phyloP scores from a whole-genome alignment of 1,284 basidiomycete genomes.

The Pholiota adiposa region DNA sequence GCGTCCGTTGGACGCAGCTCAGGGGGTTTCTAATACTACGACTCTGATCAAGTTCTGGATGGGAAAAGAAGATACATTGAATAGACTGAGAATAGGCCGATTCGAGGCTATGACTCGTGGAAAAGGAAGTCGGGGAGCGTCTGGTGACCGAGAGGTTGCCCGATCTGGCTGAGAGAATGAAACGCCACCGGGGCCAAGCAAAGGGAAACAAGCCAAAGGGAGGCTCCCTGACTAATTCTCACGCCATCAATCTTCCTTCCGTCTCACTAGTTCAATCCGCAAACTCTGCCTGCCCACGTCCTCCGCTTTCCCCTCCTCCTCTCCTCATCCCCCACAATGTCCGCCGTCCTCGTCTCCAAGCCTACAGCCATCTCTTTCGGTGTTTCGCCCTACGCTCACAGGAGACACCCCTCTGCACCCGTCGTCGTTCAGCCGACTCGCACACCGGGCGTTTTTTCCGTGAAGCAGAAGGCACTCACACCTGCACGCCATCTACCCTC shows the following conservation, averaged over 20 bases:
- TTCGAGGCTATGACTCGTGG: not conserved
- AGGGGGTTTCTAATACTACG: too few relatives aligned
- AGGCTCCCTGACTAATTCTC: constrained; percentile 9
- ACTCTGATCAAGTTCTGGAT: too few relatives aligned
- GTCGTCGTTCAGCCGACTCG: constrained; percentile 70
- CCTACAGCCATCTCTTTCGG: constrained; percentile 43
- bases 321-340: constrained; percentile 45
- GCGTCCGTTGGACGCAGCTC: too few relatives aligned
- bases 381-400: constrained; percentile 43
- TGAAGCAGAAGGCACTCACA: constrained; percentile 34
- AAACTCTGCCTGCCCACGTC: constrained; percentile 20
- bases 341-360: constrained; percentile 60
- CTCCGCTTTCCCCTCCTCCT: constrained; percentile 25
- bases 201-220: constrained; percentile 2
- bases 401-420: constrained; percentile 69
- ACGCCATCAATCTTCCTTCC: constrained; percentile 18
- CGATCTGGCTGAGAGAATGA: constrained; percentile 11
- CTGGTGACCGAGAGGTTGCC: not conserved
- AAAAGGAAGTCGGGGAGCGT: not conserved
- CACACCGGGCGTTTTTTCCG: constrained; percentile 68
- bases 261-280: constrained; percentile 15
- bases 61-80: too few relatives aligned
- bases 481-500: constrained; percentile 35
- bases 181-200: constrained; percentile 21
- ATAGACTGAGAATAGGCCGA: too few relatives aligned